phyloP scores from a whole-genome alignment of 768 basidiomycete genomes.

The Lentinula boryana region DNA sequence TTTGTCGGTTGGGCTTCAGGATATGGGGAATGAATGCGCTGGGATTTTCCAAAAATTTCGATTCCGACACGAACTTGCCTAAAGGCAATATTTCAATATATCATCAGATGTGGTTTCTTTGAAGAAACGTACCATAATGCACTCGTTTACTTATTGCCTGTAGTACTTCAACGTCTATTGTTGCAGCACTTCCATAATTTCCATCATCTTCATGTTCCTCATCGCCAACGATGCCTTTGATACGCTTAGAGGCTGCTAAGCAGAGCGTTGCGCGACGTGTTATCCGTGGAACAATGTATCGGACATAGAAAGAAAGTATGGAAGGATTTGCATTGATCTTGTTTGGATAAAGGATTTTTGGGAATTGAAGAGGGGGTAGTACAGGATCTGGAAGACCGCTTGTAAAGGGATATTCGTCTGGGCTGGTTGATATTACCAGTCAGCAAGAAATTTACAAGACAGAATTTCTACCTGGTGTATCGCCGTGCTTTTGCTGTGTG shows the following conservation, averaged over 20 bases:
- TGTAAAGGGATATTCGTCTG: slow-evolving; percentile 98
- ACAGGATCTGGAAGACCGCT: slow-evolving; percentile 75
- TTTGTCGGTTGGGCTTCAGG: slow-evolving; percentile 64
- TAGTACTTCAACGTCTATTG: slow-evolving; percentile 92
- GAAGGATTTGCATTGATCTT: slow-evolving; percentile 80
- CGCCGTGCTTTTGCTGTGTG: slow-evolving; percentile 95
- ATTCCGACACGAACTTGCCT: slow-evolving; percentile 99
- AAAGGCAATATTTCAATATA: slow-evolving; percentile 1
- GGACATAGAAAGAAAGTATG: slow-evolving; percentile 86
- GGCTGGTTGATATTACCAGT: slow-evolving; percentile 39
- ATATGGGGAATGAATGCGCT: slow-evolving; percentile 92
- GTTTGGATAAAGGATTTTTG: slow-evolving; percentile 73
- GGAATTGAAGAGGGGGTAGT: slow-evolving; percentile 66
- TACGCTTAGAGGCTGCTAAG: slow-evolving; percentile 62
- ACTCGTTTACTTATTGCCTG: slow-evolving; percentile 98
- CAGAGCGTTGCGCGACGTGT: slow-evolving; percentile 63
- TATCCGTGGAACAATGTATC: slow-evolving; percentile 85
- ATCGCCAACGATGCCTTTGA: slow-evolving; percentile 58
- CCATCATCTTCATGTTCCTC: slow-evolving; percentile 87
- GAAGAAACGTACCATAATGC: slow-evolving; percentile 74
- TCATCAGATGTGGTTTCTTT: not conserved
- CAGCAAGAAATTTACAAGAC: not conserved
- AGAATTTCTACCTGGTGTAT: slow-evolving; percentile 70
- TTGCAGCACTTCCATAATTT: slow-evolving; percentile 95
- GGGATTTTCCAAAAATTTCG: slow-evolving; percentile 87